Percentiles rank a stretch among this genome's conserved stretches.
Evolutionary conservation across 805 yeast species (phyloP).

Genomic region (Metschnikowia cerradonensis): DNA sequence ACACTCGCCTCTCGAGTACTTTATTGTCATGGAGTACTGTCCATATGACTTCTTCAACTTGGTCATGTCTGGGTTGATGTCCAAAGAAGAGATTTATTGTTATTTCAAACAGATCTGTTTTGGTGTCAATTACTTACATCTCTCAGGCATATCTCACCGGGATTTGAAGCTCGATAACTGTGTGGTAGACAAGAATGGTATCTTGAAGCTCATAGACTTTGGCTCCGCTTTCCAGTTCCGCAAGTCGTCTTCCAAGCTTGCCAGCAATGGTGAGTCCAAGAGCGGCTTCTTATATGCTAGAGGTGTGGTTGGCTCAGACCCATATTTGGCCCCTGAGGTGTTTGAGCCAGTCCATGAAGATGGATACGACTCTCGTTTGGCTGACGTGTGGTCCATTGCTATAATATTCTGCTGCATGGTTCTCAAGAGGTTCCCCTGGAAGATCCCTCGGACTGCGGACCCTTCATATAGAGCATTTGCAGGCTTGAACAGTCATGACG

Average conservation of each 20-base stretch:
- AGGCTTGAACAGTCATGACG: slow-evolving; percentile 10
- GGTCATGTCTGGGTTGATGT: slow-evolving; percentile 85
- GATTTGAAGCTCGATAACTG: slow-evolving; percentile 93
- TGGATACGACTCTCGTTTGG: slow-evolving; percentile 80
- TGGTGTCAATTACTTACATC: slow-evolving; percentile 76
- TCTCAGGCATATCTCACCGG: slow-evolving; percentile 84
- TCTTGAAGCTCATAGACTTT: slow-evolving; percentile 84
- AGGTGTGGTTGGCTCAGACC: slow-evolving; percentile 94
- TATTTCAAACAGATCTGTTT: slow-evolving; percentile 75
- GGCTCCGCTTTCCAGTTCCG: slow-evolving; percentile 87
- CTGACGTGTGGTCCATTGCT: slow-evolving; percentile 92
- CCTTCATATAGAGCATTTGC: slow-evolving; percentile 67
- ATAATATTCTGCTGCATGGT: slow-evolving; percentile 90
- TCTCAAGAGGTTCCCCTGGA: slow-evolving; percentile 90
- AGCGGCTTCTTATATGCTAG: slow-evolving; percentile 57
- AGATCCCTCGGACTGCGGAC: slow-evolving; percentile 76
- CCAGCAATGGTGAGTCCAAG: slow-evolving; percentile 32
- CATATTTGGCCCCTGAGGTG: slow-evolving; percentile 93
- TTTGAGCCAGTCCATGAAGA: slow-evolving; percentile 34
- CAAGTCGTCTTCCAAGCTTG: slow-evolving; percentile 36
- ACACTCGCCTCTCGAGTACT: slow-evolving; percentile 30
- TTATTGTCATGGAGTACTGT: slow-evolving; percentile 89
- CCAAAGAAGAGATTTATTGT: slow-evolving; percentile 65
- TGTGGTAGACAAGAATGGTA: slow-evolving; percentile 71
- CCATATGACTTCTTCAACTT: slow-evolving; percentile 88